phyloP scores from a whole-genome alignment of 192 early-diverging fungal species.

The Backusella australiensis region DNA sequence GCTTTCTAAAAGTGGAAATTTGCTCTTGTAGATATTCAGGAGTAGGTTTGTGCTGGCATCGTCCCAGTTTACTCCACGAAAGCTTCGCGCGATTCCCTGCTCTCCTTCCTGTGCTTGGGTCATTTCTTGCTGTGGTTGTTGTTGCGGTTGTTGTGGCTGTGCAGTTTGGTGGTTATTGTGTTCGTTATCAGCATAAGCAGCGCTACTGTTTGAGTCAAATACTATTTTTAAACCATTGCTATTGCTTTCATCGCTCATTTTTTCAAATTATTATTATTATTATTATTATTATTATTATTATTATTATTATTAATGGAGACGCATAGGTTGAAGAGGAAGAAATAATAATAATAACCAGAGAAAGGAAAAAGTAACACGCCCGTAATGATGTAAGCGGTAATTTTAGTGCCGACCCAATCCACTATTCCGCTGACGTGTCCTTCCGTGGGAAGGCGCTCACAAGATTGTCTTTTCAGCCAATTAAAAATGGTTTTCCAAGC shows the following conservation, averaged over 20 bases:
- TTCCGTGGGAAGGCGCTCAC: too few species aligned
- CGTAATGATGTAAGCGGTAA: too few species aligned
- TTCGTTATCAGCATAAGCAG: background rate
- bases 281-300: background rate
- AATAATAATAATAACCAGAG: background rate
- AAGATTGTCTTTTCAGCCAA: too few species aligned
- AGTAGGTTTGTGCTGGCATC: background rate
- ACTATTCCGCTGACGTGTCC: too few species aligned
- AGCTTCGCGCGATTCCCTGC: background rate
- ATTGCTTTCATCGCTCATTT: background rate
- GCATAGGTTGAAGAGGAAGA: background rate
- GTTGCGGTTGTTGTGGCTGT: background rate
- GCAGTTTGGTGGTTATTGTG: background rate
- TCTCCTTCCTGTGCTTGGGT: background rate
- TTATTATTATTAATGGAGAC: background rate
- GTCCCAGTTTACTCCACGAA: constrained; percentile 3
- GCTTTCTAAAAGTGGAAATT: background rate
- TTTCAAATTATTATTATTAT: background rate
- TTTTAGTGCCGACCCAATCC: too few species aligned
- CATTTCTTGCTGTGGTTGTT: background rate
- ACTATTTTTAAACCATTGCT: background rate
- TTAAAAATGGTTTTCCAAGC: too few species aligned
- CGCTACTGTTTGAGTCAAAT: background rate
- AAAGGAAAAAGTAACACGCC: background rate
- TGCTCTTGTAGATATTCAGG: background rate